Percentiles rank a stretch among this genome's conserved stretches.
phyloP scores from a whole-genome alignment of 345 rosid species.

The Gossypium ekmanianum region DNA sequence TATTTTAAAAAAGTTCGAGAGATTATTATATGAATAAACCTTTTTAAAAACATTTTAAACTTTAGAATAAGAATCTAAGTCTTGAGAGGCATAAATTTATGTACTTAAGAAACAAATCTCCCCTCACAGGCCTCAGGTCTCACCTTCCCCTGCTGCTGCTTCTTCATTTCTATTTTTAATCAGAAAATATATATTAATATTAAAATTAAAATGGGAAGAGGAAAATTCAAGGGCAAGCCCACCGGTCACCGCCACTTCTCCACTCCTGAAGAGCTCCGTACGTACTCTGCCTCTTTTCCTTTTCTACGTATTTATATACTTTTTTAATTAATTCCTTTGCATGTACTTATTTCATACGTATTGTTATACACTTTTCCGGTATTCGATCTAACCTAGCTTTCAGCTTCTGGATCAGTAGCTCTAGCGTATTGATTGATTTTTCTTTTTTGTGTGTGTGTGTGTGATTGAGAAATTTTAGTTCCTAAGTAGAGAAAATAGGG shows the following conservation, averaged over 20 bases:
- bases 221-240: conserved; percentile 74
- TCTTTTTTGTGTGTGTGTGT: too few species aligned
- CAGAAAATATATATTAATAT: neutral
- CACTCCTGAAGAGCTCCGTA: conserved; percentile 62
- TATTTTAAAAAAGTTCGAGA: rapidly evolving
- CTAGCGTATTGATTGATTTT: too few species aligned
- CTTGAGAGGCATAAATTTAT: neutral
- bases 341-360: neutral
- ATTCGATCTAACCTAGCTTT: too few species aligned
- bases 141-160: neutral
- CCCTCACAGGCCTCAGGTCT: neutral
- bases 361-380: neutral
- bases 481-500: neutral
- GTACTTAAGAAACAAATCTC: too few species aligned
- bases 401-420: too few species aligned
- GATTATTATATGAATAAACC: too few species aligned
- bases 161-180: neutral
- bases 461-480: neutral
- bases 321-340: neutral
- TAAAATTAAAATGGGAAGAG: conserved; percentile 46
- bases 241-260: conserved; percentile 75
- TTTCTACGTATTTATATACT: neutral
- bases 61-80: too few species aligned
- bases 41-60: too few species aligned
- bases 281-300: neutral